Percentiles rank a stretch among this genome's conserved stretches.
phyloP scores from a whole-genome alignment of 2,329 filamentous ascomycete species.

The Hymenoscyphus salicellus region DNA sequence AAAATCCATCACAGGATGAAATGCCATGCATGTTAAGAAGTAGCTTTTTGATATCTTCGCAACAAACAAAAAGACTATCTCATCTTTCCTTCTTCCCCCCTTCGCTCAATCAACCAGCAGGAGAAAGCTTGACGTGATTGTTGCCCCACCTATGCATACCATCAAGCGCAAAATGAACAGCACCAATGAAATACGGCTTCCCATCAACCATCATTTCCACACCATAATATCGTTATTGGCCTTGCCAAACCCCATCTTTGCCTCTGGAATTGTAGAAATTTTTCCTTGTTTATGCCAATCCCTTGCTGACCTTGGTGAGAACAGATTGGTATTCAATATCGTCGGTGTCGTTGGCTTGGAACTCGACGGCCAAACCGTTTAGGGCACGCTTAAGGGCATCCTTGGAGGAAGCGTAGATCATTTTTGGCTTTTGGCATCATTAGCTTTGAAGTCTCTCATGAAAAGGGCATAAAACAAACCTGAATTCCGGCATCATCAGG shows the following conservation, averaged over 20 bases:
- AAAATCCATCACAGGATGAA: slow-evolving; percentile 4
- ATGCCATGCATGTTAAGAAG: slow-evolving; percentile 19
- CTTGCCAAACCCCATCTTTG: neutral
- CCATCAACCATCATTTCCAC: slow-evolving; percentile 10
- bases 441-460: slow-evolving; percentile 2
- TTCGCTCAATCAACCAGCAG: slow-evolving; percentile 1
- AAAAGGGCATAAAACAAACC: slow-evolving; percentile 47
- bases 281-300: slow-evolving; percentile 40
- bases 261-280: neutral
- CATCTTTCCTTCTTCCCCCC: slow-evolving; percentile 9
- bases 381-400: slow-evolving; percentile 78
- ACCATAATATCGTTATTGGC: slow-evolving; percentile 7
- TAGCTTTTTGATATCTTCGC: slow-evolving; percentile 26
- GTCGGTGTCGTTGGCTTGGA: slow-evolving; percentile 80
- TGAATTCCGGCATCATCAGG: slow-evolving; percentile 77
- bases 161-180: slow-evolving; percentile 30
- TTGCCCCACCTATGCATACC: slow-evolving; percentile 28
- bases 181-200: slow-evolving; percentile 31
- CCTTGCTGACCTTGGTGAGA: slow-evolving; percentile 64
- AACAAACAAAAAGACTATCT: slow-evolving; percentile 11
- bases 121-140: slow-evolving; percentile 9
- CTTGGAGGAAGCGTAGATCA: slow-evolving; percentile 88
- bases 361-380: slow-evolving; percentile 69
- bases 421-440: slow-evolving; percentile 63
- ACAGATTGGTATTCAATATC: slow-evolving; percentile 77